phyloP scores from a whole-genome alignment of 495 filamentous ascomycete species.

The Aspergillus sparsus region DNA sequence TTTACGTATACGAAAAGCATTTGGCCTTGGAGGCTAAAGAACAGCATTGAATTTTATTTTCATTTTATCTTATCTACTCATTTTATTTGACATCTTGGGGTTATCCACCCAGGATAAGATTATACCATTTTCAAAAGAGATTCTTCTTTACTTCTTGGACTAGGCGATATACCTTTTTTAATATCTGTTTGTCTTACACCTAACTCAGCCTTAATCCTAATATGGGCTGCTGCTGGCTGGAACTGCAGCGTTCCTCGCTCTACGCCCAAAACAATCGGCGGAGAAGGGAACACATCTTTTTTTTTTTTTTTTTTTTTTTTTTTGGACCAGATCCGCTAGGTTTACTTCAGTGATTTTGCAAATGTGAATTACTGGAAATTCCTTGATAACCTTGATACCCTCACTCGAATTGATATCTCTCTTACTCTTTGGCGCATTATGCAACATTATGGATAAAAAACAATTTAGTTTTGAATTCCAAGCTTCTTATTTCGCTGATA shows the following conservation, averaged over 20 bases:
- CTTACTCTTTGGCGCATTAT: too few species aligned
- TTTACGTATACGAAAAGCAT: constrained; percentile 48
- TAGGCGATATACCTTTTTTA: constrained; percentile 18
- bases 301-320: background rate
- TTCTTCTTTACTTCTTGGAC: constrained; percentile 19
- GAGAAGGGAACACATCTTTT: background rate
- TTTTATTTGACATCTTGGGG: constrained; percentile 13
- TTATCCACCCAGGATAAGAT: background rate
- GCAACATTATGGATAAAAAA: too few species aligned
- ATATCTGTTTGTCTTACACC: constrained; percentile 13
- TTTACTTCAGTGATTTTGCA: too few species aligned
- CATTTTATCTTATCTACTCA: constrained; percentile 1
- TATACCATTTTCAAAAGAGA: background rate
- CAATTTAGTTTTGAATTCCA: too few species aligned
- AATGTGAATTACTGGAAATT: too few species aligned
- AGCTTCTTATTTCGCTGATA: too few species aligned
- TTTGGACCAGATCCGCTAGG: background rate
- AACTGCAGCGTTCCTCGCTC: constrained; percentile 3
- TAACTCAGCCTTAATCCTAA: constrained; percentile 17
- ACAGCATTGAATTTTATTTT: background rate
- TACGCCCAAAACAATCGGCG: background rate
- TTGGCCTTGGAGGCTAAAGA: constrained; percentile 43
- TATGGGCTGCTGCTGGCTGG: constrained; percentile 14
- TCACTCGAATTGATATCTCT: too few species aligned
- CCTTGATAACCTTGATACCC: background rate